phyloP scores from a whole-genome alignment of 1,284 basidiomycete genomes.

The Anthracocystis panici-leucophaei region DNA sequence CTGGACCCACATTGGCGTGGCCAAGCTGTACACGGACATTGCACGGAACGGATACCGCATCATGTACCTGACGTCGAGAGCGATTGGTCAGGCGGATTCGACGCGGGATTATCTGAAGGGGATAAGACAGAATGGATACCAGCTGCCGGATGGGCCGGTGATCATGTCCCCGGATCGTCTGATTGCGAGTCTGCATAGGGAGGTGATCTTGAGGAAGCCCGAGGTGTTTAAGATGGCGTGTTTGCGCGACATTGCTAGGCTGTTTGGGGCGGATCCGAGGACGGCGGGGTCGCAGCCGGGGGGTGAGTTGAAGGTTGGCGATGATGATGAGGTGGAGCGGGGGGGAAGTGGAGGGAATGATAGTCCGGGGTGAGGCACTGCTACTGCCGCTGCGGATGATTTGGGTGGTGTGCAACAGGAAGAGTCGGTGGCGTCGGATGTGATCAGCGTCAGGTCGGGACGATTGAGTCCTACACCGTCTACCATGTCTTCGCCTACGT shows the following conservation, averaged over 20 bases:
- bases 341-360: slow-evolving; percentile 13
- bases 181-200: slow-evolving; percentile 90
- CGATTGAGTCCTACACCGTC: slow-evolving; percentile 8
- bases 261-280: slow-evolving; percentile 78
- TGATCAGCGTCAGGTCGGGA: slow-evolving; percentile 68
- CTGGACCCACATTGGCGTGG: slow-evolving; percentile 98
- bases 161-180: slow-evolving; percentile 98
- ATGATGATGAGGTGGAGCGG: slow-evolving; percentile 15
- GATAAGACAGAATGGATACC: slow-evolving; percentile 94
- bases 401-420: not conserved
- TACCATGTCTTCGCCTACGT: slow-evolving; percentile 15
- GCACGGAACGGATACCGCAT: slow-evolving; percentile 95
- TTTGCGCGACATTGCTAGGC: slow-evolving; percentile 90
- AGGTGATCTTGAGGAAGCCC: slow-evolving; percentile 80
- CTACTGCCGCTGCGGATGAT: slow-evolving; percentile 17
- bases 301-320: slow-evolving; percentile 16
- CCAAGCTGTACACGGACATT: slow-evolving; percentile 98
- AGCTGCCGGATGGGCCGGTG: slow-evolving; percentile 95
- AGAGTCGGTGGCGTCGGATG: slow-evolving; percentile 7
- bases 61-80: slow-evolving; percentile 96
- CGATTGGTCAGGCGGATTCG: slow-evolving; percentile 97
- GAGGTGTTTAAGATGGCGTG: slow-evolving; percentile 99
- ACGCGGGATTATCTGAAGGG: slow-evolving; percentile 95
- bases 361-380: slow-evolving; percentile 25
- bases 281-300: slow-evolving; percentile 28